Evolutionary conservation across 371 early-diverging fungal genomes (phyloP).

Genomic region (Lichtheimia corymbifera): DNA sequence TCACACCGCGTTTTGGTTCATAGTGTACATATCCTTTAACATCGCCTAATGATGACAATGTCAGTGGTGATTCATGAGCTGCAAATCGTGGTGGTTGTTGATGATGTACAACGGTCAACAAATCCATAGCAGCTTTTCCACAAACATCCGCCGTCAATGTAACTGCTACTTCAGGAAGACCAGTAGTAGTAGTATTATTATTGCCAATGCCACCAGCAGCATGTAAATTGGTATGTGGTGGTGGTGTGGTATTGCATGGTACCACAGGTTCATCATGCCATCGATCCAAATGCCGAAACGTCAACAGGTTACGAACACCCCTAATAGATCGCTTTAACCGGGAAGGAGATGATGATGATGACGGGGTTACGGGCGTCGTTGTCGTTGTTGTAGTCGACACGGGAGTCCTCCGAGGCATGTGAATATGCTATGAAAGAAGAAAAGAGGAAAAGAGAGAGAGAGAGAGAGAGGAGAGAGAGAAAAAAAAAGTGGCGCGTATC

Average conservation of each 20-base stretch:
- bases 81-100: slow-evolving; percentile 1
- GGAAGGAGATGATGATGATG: slow-evolving; percentile 2
- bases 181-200: background rate
- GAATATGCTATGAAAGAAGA: background rate
- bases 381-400: background rate
- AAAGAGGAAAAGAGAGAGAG: too few species aligned
- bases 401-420: too few species aligned
- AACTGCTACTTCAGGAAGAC: slow-evolving; percentile 17
- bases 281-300: slow-evolving; percentile 3
- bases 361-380: background rate
- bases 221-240: background rate
- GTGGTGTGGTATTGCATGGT: background rate
- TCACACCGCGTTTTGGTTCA: slow-evolving; percentile 30
- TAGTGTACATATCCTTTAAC: slow-evolving; percentile 36
- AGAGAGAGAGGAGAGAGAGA: too few species aligned
- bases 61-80: background rate
- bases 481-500: too few species aligned
- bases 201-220: background rate
- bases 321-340: slow-evolving; percentile 8
- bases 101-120: slow-evolving; percentile 20
- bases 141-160: slow-evolving; percentile 30
- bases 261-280: too few species aligned
- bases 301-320: slow-evolving; percentile 5
- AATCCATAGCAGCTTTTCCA: slow-evolving; percentile 8
- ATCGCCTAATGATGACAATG: background rate